phyloP scores from a whole-genome alignment of 768 basidiomycete genomes.

The Gymnopilus junonius region DNA sequence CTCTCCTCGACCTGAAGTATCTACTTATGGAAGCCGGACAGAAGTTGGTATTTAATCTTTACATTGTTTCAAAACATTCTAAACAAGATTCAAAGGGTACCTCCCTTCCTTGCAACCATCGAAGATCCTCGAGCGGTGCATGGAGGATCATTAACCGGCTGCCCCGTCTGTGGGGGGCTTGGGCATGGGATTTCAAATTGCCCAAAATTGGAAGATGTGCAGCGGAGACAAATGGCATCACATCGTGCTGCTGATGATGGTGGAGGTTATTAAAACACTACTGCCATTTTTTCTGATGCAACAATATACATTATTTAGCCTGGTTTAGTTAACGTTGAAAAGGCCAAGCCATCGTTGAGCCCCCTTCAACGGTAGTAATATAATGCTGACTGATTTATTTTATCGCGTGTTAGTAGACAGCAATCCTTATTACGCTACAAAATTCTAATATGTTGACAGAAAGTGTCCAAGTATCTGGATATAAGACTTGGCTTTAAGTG shows the following conservation, averaged over 20 bases:
- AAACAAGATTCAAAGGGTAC: conserved; percentile 64
- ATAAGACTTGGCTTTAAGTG: too few species aligned
- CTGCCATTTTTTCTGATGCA: not conserved
- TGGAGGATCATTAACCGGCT: conserved; percentile 81
- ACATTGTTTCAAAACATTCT: not conserved
- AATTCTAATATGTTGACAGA: too few species aligned
- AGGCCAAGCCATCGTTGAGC: too few species aligned
- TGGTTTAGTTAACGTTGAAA: too few species aligned
- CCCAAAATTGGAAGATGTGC: conserved; percentile 94
- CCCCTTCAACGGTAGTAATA: too few species aligned
- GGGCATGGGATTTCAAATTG: conserved; percentile 95
- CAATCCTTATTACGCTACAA: too few species aligned
- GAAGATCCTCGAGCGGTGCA: conserved; percentile 89
- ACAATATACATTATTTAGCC: too few species aligned
- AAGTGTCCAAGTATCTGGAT: too few species aligned
- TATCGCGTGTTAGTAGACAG: too few species aligned
- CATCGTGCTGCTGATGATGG: conserved; percentile 74
- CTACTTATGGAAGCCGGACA: conserved; percentile 96
- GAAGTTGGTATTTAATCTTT: conserved; percentile 59
- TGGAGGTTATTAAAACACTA: conserved; percentile 40
- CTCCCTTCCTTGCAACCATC: conserved; percentile 87
- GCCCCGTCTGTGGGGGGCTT: conserved; percentile 96
- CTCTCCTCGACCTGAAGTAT: conserved; percentile 95
- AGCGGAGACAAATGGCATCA: conserved; percentile 88
- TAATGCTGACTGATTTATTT: too few species aligned